phyloP scores from a whole-genome alignment of 768 basidiomycete species.

The Pulveroboletus sp. region DNA sequence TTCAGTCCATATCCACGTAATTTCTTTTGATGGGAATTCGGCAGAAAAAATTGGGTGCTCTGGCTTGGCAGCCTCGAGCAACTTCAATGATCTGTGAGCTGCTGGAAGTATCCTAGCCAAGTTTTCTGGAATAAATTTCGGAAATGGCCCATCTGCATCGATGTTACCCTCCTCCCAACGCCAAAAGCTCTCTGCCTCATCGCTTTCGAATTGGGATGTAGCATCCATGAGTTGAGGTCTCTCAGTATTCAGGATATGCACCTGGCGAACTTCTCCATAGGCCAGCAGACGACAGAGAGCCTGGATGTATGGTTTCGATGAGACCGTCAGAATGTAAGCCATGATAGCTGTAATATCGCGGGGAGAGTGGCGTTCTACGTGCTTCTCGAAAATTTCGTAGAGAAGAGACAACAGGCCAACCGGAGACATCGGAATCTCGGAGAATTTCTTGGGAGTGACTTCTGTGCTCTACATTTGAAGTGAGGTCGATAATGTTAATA shows the following conservation, averaged over 20 bases:
- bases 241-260: conserved; percentile 19
- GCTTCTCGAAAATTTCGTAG: conserved; percentile 53
- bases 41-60: conserved; percentile 59
- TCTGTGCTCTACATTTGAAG: conserved; percentile 26
- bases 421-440: conserved; percentile 42
- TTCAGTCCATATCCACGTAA: conserved; percentile 46
- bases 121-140: conserved; percentile 57
- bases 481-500: conserved; percentile 1
- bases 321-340: conserved; percentile 64
- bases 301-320: conserved; percentile 63
- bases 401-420: conserved; percentile 56
- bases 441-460: conserved; percentile 38
- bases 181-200: conserved; percentile 39
- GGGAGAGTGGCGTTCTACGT: conserved; percentile 54
- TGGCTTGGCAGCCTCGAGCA: conserved; percentile 63
- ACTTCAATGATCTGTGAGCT: conserved; percentile 65
- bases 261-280: conserved; percentile 32
- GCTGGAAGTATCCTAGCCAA: conserved; percentile 54
- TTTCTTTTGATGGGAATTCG: conserved; percentile 31
- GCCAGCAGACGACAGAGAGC: conserved; percentile 61
- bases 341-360: conserved; percentile 49
- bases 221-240: conserved; percentile 14
- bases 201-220: conserved; percentile 21
- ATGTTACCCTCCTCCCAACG: conserved; percentile 39
- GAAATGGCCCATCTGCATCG: conserved; percentile 45